Conservation (phyloP, 140 eudicot genomes). For the Flaveria floridana region DNA sequence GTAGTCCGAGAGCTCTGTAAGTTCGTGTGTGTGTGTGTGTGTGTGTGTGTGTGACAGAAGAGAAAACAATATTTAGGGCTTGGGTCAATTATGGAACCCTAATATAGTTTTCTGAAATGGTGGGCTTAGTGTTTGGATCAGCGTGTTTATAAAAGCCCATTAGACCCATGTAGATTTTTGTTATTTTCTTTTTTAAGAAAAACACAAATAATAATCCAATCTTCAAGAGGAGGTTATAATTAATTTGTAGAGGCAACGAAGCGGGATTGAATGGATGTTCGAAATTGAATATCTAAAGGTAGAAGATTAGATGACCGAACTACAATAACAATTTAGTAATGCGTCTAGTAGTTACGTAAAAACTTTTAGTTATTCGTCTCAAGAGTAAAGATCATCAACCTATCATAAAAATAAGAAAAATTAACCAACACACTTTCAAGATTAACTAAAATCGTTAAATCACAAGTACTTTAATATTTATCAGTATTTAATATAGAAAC, state of each 20-base stretch:
- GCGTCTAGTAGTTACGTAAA: too few relatives aligned
- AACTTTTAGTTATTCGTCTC: too few relatives aligned
- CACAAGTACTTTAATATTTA: too few relatives aligned
- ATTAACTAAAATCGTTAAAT: too few relatives aligned
- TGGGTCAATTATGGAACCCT: slow-evolving; percentile 5
- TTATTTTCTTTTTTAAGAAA: neutral
- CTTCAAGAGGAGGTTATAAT: neutral
- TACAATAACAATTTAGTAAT: too few relatives aligned
- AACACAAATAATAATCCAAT: neutral
- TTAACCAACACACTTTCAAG: too few relatives aligned
- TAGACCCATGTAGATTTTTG: neutral
- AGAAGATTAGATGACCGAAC: neutral
- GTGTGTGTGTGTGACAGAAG: neutral
- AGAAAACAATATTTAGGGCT: slow-evolving; percentile 3
- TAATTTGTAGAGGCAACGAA: neutral
- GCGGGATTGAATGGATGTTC: neutral
- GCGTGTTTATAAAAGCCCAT: too few relatives aligned
- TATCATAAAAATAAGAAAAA: too few relatives aligned
- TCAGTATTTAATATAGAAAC: too few relatives aligned
- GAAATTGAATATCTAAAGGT: too few relatives aligned
- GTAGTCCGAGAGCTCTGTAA: neutral
- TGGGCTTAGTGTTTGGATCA: neutral
- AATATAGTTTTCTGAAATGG: neutral
- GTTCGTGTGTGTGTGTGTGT: neutral
- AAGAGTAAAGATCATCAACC: too few relatives aligned